Evolutionary conservation across 352 stramenopile genomes (phyloP), one percentile per base, ranked within the genome.

Genomic region (Paralagenidium karlingii): DNA sequence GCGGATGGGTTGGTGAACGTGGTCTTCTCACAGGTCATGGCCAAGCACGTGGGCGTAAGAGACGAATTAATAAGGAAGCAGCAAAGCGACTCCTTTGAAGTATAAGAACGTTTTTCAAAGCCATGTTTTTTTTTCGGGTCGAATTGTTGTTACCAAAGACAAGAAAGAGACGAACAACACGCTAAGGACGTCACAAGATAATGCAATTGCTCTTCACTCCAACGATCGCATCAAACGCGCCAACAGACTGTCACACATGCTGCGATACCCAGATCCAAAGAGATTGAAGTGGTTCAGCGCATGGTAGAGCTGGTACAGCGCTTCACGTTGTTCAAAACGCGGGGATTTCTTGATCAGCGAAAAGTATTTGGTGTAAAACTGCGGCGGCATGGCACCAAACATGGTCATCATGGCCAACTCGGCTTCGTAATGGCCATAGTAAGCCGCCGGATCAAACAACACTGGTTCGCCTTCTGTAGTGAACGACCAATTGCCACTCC

Each of bases 261-360:
- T 20, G 34, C 49, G 15, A 41, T 49, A 54, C 1, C 28, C 40
- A 6, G 1, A 18, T 27, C 81, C 76, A 57, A 94, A 94, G 9
- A 94, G 45, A 34, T 85, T 77, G 30, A 78, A 71, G 51, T 91
- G 78, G 49, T 91, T 90, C 1, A 90, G 53, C 34, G 85, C 79
- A 49, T 94, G 81, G 56, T 94, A 91, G 10, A 88, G 50, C 48
- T 87, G 73, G 43, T 91, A 94, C 1, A 91, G 49, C 13, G 56
- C 58, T 39, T 65, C 60, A 45, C 80, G 55, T 25, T 86, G 55
- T 7, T 74, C 51, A 40, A 70, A 71, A 6, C 65, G 60, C 28
- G 55, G 40, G 11, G 28, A 32, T 19, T 34, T 44, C 9, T 55
- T 53, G 11, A 51, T 56, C 5, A 64, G 20, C 7, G 32, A 34